phyloP scores from a whole-genome alignment of 345 rosid species.

The Hypericum perforatum region DNA sequence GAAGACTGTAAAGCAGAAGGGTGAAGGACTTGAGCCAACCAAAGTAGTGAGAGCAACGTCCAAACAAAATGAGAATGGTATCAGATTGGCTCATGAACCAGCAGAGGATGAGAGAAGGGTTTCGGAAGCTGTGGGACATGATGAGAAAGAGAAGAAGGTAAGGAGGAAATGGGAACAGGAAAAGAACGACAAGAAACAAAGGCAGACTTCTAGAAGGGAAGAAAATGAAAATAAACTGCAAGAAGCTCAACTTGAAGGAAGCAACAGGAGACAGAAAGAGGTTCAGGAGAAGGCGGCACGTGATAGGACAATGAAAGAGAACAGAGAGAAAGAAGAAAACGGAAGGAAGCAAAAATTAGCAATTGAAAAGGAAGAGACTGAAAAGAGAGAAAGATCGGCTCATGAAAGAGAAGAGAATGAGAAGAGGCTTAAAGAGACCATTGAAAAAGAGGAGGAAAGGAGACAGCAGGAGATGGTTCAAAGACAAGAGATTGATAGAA shows the following conservation, averaged over 20 bases:
- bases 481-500: constrained; percentile 33
- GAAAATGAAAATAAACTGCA: constrained; percentile 7
- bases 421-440: constrained; percentile 23
- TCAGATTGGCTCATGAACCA: constrained; percentile 1
- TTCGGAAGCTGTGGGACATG: too few species aligned
- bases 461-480: constrained; percentile 26
- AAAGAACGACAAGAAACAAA: not conserved
- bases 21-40: constrained; percentile 16
- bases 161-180: constrained; percentile 1
- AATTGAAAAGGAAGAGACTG: constrained; percentile 24
- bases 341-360: constrained; percentile 24
- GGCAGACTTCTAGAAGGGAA: constrained; percentile 2
- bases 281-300: constrained; percentile 16
- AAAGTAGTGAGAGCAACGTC: constrained; percentile 8
- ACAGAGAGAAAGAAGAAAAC: constrained; percentile 22
- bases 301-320: constrained; percentile 23
- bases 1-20: constrained; percentile 25
- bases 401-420: constrained; percentile 27
- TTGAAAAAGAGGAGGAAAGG: constrained; percentile 23
- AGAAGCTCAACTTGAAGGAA: constrained; percentile 1
- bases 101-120: not conserved
- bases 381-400: constrained; percentile 16
- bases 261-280: constrained; percentile 14
- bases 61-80: constrained; percentile 19
- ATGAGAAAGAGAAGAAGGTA: constrained; percentile 16